phyloP scores from a whole-genome alignment of 108 stramenopile genomes.

The Nitzschia inconspicua region DNA sequence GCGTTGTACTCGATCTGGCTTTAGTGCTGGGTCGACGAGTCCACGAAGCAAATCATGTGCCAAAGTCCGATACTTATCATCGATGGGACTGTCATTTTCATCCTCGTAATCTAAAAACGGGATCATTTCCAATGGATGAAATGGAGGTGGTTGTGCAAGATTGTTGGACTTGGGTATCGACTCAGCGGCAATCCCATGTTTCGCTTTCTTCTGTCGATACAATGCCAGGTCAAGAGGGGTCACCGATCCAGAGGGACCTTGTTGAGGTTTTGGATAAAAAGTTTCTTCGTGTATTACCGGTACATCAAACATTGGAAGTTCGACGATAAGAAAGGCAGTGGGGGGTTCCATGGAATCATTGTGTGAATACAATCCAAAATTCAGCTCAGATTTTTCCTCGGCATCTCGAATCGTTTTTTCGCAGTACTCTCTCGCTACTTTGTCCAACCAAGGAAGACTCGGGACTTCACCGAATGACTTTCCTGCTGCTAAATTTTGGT shows the following conservation, averaged over 20 bases:
- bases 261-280: slow-evolving; percentile 53
- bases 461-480: slow-evolving; percentile 40
- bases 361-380: too few species aligned
- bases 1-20: slow-evolving; percentile 88
- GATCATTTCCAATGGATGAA: slow-evolving; percentile 35
- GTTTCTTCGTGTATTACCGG: slow-evolving; percentile 83
- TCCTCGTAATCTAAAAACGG: slow-evolving; percentile 74
- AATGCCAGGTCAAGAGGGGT: slow-evolving; percentile 66
- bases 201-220: slow-evolving; percentile 34
- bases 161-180: not conserved
- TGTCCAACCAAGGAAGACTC: slow-evolving; percentile 75
- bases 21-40: slow-evolving; percentile 91
- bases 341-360: not conserved
- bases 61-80: slow-evolving; percentile 95
- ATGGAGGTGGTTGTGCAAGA: slow-evolving; percentile 8
- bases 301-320: slow-evolving; percentile 69
- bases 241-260: slow-evolving; percentile 69
- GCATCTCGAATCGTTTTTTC: slow-evolving; percentile 41
- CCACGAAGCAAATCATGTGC: slow-evolving; percentile 92
- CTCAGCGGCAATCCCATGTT: not conserved
- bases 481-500: not conserved
- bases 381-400: slow-evolving; percentile 28
- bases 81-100: slow-evolving; percentile 77
- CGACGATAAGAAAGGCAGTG: slow-evolving; percentile 54
- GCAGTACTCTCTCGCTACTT: slow-evolving; percentile 54